A percentile compares a stretch with the other conserved stretches of the same genome.
Evolutionary conservation across 192 early-diverging fungal species (phyloP).

Genomic region (Gamsiella multidivaricata): DNA sequence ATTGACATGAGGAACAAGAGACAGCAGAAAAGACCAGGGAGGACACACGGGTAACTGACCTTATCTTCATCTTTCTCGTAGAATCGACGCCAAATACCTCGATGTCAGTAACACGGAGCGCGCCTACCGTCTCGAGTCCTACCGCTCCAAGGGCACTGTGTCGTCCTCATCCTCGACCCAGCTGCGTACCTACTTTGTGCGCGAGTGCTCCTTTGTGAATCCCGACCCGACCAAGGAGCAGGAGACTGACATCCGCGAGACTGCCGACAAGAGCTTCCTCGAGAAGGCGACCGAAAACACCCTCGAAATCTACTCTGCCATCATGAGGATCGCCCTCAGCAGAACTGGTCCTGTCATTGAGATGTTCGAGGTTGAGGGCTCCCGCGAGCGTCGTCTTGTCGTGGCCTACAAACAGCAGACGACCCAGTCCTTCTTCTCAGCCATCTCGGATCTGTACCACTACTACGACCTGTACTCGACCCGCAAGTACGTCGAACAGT

Average conservation of each 20-base stretch:
- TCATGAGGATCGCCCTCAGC: slow-evolving; percentile 86
- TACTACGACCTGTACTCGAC: slow-evolving; percentile 96
- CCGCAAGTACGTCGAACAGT: slow-evolving; percentile 99
- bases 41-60: too few relatives aligned
- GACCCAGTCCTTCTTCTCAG: slow-evolving; percentile 92
- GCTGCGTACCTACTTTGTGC: slow-evolving; percentile 96
- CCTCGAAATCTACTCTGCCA: slow-evolving; percentile 83
- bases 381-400: slow-evolving; percentile 89
- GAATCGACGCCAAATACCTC: slow-evolving; percentile 92
- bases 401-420: slow-evolving; percentile 92
- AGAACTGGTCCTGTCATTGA: slow-evolving; percentile 95
- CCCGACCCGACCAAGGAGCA: slow-evolving; percentile 78
- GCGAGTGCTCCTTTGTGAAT: slow-evolving; percentile 91
- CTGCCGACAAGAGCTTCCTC: slow-evolving; percentile 92
- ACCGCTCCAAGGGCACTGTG: slow-evolving; percentile 93
- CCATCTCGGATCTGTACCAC: slow-evolving; percentile 97
- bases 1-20: too few relatives aligned
- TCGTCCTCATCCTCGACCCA: slow-evolving; percentile 84
- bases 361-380: slow-evolving; percentile 88
- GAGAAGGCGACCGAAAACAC: slow-evolving; percentile 95
- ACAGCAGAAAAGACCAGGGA: too few relatives aligned
- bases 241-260: slow-evolving; percentile 80
- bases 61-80: slow-evolving; percentile 33
- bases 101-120: slow-evolving; percentile 75
- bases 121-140: slow-evolving; percentile 96